A percentile compares a stretch with the other conserved stretches of the same genome.
Conservation (phyloP, 1,284 basidiomycete species). For the Microbotryum intermedium region DNA sequence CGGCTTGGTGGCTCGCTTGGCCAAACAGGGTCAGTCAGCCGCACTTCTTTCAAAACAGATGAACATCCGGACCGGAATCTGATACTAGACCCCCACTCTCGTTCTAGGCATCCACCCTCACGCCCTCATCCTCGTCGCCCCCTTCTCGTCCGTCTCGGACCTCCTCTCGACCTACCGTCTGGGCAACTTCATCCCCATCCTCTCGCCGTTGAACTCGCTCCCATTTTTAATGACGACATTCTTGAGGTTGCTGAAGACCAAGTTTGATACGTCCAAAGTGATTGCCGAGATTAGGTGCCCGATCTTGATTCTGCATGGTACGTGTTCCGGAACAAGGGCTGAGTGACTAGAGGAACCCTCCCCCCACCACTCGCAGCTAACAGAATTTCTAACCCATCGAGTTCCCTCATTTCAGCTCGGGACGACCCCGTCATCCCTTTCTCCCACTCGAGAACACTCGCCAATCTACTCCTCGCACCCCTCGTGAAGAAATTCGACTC, state of each 20-base stretch:
- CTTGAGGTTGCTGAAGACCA: conserved; percentile 51
- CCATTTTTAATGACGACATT: conserved; percentile 42
- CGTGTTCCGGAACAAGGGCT: too few species aligned
- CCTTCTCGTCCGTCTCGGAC: conserved; percentile 59
- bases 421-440: conserved; percentile 73
- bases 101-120: conserved; percentile 40
- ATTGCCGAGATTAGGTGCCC: conserved; percentile 59
- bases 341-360: too few species aligned
- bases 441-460: conserved; percentile 60
- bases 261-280: conserved; percentile 56
- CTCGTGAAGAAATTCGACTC: conserved; percentile 39
- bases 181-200: conserved; percentile 51
- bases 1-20: conserved; percentile 53
- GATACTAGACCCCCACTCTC: background rate
- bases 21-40: conserved; percentile 43
- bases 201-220: conserved; percentile 64
- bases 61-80: conserved; percentile 18
- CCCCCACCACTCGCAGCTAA: too few species aligned
- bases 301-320: conserved; percentile 60
- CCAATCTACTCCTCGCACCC: conserved; percentile 49
- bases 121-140: conserved; percentile 64
- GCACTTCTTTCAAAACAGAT: conserved; percentile 22
- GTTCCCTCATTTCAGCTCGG: conserved; percentile 43
- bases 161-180: conserved; percentile 59
- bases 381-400: too few species aligned